Percentiles rank a stretch among this genome's conserved stretches.
phyloP scores from a whole-genome alignment of 2,329 filamentous ascomycete species.

The Sphaerulina musiva region DNA sequence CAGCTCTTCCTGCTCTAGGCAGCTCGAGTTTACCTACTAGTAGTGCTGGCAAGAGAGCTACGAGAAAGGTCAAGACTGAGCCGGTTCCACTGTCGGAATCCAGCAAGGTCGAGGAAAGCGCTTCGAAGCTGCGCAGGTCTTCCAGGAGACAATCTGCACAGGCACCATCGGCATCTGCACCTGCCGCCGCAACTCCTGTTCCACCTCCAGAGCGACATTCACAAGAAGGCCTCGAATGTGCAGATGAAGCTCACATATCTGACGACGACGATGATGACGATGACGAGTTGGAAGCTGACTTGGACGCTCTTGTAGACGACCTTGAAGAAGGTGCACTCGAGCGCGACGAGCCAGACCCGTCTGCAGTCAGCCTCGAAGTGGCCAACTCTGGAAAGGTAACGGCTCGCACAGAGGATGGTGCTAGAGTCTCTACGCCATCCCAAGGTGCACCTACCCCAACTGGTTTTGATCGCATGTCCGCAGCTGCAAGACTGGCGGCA shows the following conservation, averaged over 20 bases:
- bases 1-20: slow-evolving; percentile 31
- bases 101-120: slow-evolving; percentile 20
- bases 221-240: slow-evolving; percentile 75
- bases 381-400: slow-evolving; percentile 81
- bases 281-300: slow-evolving; percentile 52
- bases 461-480: slow-evolving; percentile 27
- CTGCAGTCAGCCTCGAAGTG: slow-evolving; percentile 86
- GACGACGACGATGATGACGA: slow-evolving; percentile 66
- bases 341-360: slow-evolving; percentile 68
- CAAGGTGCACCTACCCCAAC: slow-evolving; percentile 44
- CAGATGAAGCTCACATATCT: slow-evolving; percentile 79
- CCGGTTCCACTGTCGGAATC: slow-evolving; percentile 15
- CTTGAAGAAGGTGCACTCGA: slow-evolving; percentile 78
- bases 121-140: slow-evolving; percentile 28
- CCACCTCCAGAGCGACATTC: slow-evolving; percentile 45
- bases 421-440: slow-evolving; percentile 73
- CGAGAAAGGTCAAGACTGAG: slow-evolving; percentile 22
- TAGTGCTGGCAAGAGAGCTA: slow-evolving; percentile 20
- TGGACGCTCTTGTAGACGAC: slow-evolving; percentile 86
- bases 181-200: slow-evolving; percentile 36
- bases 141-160: slow-evolving; percentile 31
- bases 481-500: slow-evolving; percentile 29
- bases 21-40: slow-evolving; percentile 26
- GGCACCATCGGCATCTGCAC: slow-evolving; percentile 18
- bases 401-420: slow-evolving; percentile 86